Percentiles rank a stretch among this genome's conserved stretches.
Evolutionary conservation across 2,329 filamentous ascomycete genomes (phyloP).

Genomic region (Venturiaceae sp.): DNA sequence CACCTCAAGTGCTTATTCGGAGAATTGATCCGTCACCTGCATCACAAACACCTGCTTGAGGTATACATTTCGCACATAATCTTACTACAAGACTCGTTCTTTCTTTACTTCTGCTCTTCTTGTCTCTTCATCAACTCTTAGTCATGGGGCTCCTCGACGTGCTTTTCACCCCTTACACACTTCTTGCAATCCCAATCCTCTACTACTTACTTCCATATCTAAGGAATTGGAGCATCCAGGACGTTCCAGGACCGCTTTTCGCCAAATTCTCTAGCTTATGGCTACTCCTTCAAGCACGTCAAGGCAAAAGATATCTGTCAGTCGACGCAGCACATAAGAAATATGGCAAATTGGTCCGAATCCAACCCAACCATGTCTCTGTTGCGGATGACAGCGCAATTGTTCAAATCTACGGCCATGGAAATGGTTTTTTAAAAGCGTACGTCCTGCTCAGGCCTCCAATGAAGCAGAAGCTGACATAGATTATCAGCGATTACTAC

Average conservation of each 20-base stretch:
- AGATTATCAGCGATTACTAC: conserved; percentile 61
- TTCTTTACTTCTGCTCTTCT: neutral
- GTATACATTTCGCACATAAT: neutral
- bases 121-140: neutral
- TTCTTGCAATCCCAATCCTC: conserved; percentile 39
- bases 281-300: conserved; percentile 56
- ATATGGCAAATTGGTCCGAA: conserved; percentile 68
- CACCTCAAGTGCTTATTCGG: neutral
- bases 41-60: neutral
- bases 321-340: conserved; percentile 67
- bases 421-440: conserved; percentile 41
- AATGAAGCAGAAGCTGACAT: neutral
- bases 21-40: neutral
- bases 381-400: conserved; percentile 76
- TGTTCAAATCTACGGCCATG: conserved; percentile 60
- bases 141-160: neutral
- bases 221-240: conserved; percentile 42
- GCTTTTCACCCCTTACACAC: conserved; percentile 11
- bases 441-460: conserved; percentile 11
- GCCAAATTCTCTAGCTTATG: conserved; percentile 69
- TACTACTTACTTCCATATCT: conserved; percentile 54
- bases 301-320: conserved; percentile 46
- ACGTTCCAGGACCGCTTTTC: conserved; percentile 54
- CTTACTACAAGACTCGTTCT: neutral
- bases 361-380: conserved; percentile 77